These are phyloP conservation scores for Boletus insuetus DNA, from an alignment of 768 basidiomycete species.

Conservation along the genomic window DNA sequence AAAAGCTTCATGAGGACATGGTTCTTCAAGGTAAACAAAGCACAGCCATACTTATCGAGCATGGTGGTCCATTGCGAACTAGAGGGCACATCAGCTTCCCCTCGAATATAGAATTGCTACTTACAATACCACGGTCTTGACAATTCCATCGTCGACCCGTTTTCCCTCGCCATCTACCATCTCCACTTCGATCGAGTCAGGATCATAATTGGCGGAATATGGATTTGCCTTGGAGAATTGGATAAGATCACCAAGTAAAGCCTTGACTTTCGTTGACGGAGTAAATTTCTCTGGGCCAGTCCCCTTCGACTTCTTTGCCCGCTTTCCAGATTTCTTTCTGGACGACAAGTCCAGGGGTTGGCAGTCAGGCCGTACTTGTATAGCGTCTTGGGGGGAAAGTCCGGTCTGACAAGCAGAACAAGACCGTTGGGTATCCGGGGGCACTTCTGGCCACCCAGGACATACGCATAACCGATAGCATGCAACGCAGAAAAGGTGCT, in stretches of 20 bases:
- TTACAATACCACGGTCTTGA: conserved; percentile 96
- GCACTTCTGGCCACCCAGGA: conserved; percentile 75
- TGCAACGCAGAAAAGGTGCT: conserved; percentile 85
- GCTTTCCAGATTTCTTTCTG: conserved; percentile 65
- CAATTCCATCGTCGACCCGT: conserved; percentile 60
- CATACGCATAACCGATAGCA: conserved; percentile 84
- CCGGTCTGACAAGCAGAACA: conserved; percentile 79
- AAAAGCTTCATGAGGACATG: not conserved
- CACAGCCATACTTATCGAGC: conserved; percentile 72
- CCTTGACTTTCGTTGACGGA: conserved; percentile 86
- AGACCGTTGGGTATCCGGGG: conserved; percentile 50
- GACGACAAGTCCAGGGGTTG: conserved; percentile 36
- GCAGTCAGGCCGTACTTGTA: conserved; percentile 73
- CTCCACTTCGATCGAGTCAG: conserved; percentile 66
- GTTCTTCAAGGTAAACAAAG: not conserved
- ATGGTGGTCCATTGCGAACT: conserved; percentile 95
- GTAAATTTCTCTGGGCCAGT: conserved; percentile 53
- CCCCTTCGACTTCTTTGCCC: conserved; percentile 65
- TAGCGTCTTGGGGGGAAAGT: conserved; percentile 69
- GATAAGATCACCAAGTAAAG: conserved; percentile 75
- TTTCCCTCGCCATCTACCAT: conserved; percentile 76
- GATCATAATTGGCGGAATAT: conserved; percentile 84
- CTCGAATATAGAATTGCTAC: conserved; percentile 34
- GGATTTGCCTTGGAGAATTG: conserved; percentile 83
- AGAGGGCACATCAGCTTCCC: conserved; percentile 15